These are phyloP conservation scores for Cetraspora pellucida DNA, from an alignment of 192 early-diverging fungal genomes.

Conservation along the genomic window DNA sequence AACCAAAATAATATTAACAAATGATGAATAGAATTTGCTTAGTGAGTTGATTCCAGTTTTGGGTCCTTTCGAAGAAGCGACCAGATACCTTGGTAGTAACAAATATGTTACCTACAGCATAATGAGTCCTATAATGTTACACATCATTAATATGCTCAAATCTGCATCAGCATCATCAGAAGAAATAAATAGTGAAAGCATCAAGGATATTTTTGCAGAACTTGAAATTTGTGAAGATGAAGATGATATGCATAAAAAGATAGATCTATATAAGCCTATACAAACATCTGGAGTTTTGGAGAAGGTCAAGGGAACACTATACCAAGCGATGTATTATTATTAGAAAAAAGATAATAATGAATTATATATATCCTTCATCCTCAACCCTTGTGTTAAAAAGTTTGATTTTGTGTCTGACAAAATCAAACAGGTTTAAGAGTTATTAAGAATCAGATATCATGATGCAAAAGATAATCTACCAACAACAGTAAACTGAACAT, in stretches of 20 bases:
- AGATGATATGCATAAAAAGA: neutral
- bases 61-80: neutral
- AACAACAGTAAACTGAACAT: too few relatives aligned
- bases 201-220: neutral
- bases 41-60: neutral
- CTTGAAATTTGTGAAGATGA: neutral
- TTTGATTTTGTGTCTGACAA: neutral
- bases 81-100: neutral
- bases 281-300: neutral
- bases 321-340: neutral
- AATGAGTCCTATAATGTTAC: neutral
- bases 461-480: too few relatives aligned
- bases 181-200: neutral
- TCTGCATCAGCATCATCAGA: neutral
- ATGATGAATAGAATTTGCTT: neutral
- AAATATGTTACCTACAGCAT: neutral
- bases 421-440: neutral
- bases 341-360: too few relatives aligned
- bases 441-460: too few relatives aligned
- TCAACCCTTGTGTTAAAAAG: neutral
- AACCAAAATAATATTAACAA: neutral
- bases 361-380: neutral
- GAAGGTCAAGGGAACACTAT: neutral
- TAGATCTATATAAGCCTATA: neutral
- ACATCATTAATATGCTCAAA: neutral